Conservation (phyloP, 768 basidiomycete species). For the Pleurotus sapidus region DNA sequence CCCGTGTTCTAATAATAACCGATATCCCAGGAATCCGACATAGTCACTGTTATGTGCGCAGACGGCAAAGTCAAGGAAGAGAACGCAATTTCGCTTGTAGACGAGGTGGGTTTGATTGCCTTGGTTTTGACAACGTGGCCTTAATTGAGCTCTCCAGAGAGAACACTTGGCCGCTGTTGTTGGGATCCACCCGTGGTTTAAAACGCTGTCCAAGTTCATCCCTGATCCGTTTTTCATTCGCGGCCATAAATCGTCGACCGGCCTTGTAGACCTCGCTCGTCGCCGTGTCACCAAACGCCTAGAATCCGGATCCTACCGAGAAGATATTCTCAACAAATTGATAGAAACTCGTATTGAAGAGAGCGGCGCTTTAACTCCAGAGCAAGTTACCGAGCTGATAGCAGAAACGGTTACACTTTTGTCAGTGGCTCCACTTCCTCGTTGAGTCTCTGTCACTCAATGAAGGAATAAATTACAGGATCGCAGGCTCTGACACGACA, state of each 20-base stretch:
- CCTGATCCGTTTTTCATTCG: slow-evolving; percentile 22
- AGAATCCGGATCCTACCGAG: slow-evolving; percentile 13
- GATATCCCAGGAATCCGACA: slow-evolving; percentile 19
- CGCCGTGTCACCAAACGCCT: slow-evolving; percentile 21
- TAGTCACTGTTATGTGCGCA: slow-evolving; percentile 16
- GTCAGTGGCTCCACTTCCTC: slow-evolving; percentile 13
- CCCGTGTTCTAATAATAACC: neutral
- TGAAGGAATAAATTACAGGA: slow-evolving; percentile 14
- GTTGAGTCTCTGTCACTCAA: neutral
- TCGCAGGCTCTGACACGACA: slow-evolving; percentile 32
- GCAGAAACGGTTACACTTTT: slow-evolving; percentile 26
- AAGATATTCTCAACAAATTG: slow-evolving; percentile 25
- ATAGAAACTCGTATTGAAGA: slow-evolving; percentile 17
- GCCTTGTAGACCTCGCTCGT: slow-evolving; percentile 19
- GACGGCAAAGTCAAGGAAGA: slow-evolving; percentile 17
- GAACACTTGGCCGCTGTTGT: slow-evolving; percentile 25
- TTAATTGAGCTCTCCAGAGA: slow-evolving; percentile 14
- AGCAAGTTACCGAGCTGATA: slow-evolving; percentile 21
- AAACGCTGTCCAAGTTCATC: slow-evolving; percentile 15
- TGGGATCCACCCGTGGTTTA: slow-evolving; percentile 22
- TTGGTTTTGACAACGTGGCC: neutral
- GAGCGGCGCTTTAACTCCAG: slow-evolving; percentile 10
- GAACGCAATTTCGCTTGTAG: slow-evolving; percentile 23
- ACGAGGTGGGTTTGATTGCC: slow-evolving; percentile 18
- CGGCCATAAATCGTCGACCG: slow-evolving; percentile 19